Base-by-base conservation (phyloP, 1,139 yeast species). In the Pichia sp. region DNA sequence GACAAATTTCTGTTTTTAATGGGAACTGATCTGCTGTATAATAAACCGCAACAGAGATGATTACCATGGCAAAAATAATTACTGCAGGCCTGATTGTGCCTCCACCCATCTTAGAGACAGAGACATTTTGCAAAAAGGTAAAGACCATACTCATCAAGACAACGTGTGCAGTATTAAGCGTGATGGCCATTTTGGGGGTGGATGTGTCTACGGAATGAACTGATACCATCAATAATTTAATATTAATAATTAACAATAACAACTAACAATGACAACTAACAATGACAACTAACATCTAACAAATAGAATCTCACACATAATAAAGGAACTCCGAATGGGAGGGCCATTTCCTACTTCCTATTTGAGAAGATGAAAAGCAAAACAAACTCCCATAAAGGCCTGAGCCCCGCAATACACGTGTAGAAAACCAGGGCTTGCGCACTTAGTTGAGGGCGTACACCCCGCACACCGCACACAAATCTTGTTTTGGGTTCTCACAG, bases 91-190 rank as follows among this genome's bases (percentile, higher is more conserved):
- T 41, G 7, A 27, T 29, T n/a, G 28, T 36, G 25, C 25, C 41
- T 10, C 41, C 41, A 18, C 46, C 33, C 16, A 49, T 10, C 22
- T 28, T 46, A 10, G 47, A 43, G 9, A 47, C 30, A 11, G 54
- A 51, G 2, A 48, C 11, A 19, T 46, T 46, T 22, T 51, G 54
- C 5, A 48, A 11, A 13, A 46, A 6, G 13, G 54, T 51, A 13
- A 51, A 48, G 3, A 48, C 10, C 10, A 42, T 14, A 30, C 49
- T 27, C 10, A 51, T 27, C 6, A 48, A 25, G 16, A 51, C 31
- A 27, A 51, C 44, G 10, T 51, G 51, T n/a, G 43, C 4, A 1
- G 30, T 33, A 5, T 42, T 33, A 13, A 51, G 31, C 7, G 18
- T 47, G 14, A 41, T 5, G 25, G 16, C 5, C 9, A 36, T 11